Evolutionary conservation across 75 land plant genomes (phyloP), one percentile per base, ranked within the genome.

Genomic region (Picea glauca): DNA sequence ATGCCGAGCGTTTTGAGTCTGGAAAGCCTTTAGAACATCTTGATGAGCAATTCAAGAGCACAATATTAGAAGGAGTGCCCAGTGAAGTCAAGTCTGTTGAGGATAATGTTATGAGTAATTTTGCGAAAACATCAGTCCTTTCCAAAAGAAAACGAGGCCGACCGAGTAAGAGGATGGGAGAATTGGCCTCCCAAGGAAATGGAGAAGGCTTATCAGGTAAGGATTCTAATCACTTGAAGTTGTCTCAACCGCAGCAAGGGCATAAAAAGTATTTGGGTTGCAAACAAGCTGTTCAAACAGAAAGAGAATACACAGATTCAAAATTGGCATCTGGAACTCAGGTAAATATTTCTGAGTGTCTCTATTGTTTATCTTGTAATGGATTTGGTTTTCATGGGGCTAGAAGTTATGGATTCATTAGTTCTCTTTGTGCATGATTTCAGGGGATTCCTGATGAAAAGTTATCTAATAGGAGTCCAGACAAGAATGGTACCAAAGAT

Each of bases 111-210:
- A 21, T 21, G 1, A 21, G 6, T 6, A n/a, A 20, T 61, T 15
- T 66, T 66, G 70, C 20, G 26, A 18, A 66, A 35, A 18, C 40
- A 4, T 5, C 40, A 0, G 31, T 66, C 9, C 18, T 18, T 33
- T 38, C 70, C 18, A 33, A 66, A 66, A 33, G 70, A 32, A 66
- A 35, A 66, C 70, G 43, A 66, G 70, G 43, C 18, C 35, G 68
- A 15, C 35, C 35, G 4, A 65, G 18, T 32, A 65, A 65, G 35
- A 35, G 5, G 4, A 65, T 0, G 17, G 35, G 7, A 33, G 13
- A 65, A 15, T 65, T 32, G 38, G 32, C 14, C 32, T 64, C 35
- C 0, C 15, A 13, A 30, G 8, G 15, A 0, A 30, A 30, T 64
- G 32, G 13, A 12, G 6, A 64, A 64, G 35, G 35, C 67, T 64